Percentiles rank a stretch among this genome's conserved stretches.
Evolutionary conservation across 345 rosid genomes (phyloP).

Genomic region (Raphanus sativus): DNA sequence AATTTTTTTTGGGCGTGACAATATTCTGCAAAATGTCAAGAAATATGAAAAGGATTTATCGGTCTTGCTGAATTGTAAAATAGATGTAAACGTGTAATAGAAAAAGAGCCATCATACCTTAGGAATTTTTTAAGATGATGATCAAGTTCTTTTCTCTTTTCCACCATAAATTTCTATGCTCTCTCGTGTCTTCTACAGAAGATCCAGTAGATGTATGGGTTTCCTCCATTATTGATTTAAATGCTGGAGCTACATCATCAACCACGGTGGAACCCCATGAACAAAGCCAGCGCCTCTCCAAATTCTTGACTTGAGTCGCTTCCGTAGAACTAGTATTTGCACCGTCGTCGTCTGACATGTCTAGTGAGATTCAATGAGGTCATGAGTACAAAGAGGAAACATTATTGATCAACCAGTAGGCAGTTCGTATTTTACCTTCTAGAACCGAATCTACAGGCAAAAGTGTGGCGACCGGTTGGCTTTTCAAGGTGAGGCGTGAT

Average conservation of each 20-base stretch:
- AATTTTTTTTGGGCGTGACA: conserved; percentile 2
- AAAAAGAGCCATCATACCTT: conserved; percentile 48
- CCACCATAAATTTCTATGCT: conserved; percentile 73
- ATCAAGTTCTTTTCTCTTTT: conserved; percentile 72
- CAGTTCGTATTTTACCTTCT: conserved; percentile 58
- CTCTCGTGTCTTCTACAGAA: conserved; percentile 58
- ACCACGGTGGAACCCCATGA: conserved; percentile 75
- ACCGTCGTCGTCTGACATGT: conserved; percentile 51
- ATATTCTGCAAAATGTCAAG: neutral
- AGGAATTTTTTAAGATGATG: conserved; percentile 61
- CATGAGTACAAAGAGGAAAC: conserved; percentile 22
- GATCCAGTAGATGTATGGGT: conserved; percentile 53
- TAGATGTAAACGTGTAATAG: neutral
- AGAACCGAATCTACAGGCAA: conserved; percentile 60
- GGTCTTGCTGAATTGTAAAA: conserved; percentile 7
- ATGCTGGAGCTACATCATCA: conserved; percentile 78
- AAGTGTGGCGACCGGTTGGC: conserved; percentile 70
- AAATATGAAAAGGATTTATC: neutral
- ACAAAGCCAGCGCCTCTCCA: conserved; percentile 66
- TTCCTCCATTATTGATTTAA: conserved; percentile 73
- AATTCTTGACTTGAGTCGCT: conserved; percentile 34
- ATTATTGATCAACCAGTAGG: neutral
- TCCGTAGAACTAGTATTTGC: conserved; percentile 38
- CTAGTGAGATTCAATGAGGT: conserved; percentile 34
- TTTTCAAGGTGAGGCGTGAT: conserved; percentile 61